Base-by-base conservation (phyloP, 768 basidiomycete species). In the Mrakia hoshinonis region DNA sequence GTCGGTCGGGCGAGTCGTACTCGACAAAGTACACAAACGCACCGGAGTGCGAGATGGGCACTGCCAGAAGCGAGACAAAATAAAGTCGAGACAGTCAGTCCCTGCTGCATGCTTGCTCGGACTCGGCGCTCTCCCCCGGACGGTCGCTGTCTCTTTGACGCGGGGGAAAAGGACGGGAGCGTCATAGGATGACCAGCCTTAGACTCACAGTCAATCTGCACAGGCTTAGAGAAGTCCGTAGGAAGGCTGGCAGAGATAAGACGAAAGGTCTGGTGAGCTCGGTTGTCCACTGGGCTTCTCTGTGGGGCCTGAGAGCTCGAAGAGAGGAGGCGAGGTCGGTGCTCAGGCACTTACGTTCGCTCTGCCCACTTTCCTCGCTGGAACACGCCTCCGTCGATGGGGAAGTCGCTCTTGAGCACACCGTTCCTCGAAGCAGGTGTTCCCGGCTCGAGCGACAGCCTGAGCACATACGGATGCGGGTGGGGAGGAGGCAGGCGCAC, bases 11-110 rank as follows among this genome's bases (percentile, higher is more conserved):
- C 29, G 65, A 64, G 72, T 92, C 91, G 77, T 96, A 92, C 80
- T 97, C 94, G 55, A 99, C 82, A 87, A 89, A 96, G 80, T 91
- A 98, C 68, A 89, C 85, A 82, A 97, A 99, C 0, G 94, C 92
- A 67, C 96, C 96, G 0, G 96, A 91, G 73, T 93, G 91, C 4
- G 92, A 93, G 81, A 99, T 97, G 62, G 93, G 92, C 10, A 99
- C 70, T 72, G 65, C 22, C 20, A n/a, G 12, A 11, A n/a, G 49
- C 49, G 22, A 4, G 58, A 3, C 46, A 6, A 26, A 69, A 7
- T 5, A 26, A 26, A 47, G 9, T 13, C 31, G 6, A 48, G n/a
- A 29, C 47, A 20, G 36, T 26, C n/a, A 24, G 47, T 49, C n/a
- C n/a, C n/a, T n/a, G n/a, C n/a, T n/a, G n/a, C n/a, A 15, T 36